Percentiles rank a stretch among this genome's conserved stretches.
Evolutionary conservation across 2,329 filamentous ascomycete genomes (phyloP).

Genomic region (Trichophyton mentagrophytes): DNA sequence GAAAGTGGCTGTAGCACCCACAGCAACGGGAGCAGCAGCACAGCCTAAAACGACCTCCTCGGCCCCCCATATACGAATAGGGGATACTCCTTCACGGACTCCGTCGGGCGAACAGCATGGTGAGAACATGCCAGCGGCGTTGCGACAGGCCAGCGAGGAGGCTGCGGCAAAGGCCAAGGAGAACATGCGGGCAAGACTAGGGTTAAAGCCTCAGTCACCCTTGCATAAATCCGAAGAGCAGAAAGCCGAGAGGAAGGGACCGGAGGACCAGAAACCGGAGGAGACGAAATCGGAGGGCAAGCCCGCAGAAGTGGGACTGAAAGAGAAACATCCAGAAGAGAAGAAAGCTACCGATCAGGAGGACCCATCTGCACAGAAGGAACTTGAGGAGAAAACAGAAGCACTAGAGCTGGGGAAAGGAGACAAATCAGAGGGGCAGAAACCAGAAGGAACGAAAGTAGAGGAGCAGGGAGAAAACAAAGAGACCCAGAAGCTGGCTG

Average conservation of each 20-base stretch:
- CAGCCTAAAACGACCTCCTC: constrained; percentile 21
- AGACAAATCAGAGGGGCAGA: constrained; percentile 1
- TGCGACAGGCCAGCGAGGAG: constrained; percentile 34
- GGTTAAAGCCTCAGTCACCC: constrained; percentile 2
- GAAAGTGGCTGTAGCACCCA: constrained; percentile 16
- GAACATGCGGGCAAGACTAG: constrained; percentile 13
- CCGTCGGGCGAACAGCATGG: constrained; percentile 24
- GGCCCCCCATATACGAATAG: constrained; percentile 27
- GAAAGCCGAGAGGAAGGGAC: constrained; percentile 4
- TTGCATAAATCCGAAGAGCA: constrained; percentile 12
- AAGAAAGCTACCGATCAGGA: neutral
- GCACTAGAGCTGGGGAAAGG: neutral
- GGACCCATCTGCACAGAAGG: neutral
- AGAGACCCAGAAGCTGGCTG: neutral
- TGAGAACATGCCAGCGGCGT: constrained; percentile 26
- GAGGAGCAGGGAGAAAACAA: constrained; percentile 11
- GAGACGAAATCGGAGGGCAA: constrained; percentile 6
- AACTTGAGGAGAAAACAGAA: neutral
- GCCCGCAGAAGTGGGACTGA: constrained; percentile 11
- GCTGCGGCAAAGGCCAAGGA: constrained; percentile 27
- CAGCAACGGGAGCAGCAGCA: constrained; percentile 12
- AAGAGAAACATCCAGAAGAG: constrained; percentile 12
- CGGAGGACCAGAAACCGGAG: neutral
- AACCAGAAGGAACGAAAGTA: constrained; percentile 12
- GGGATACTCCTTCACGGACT: constrained; percentile 24